phyloP scores from a whole-genome alignment of 2,329 filamentous ascomycete species.

The Stemphylium lycopersici region DNA sequence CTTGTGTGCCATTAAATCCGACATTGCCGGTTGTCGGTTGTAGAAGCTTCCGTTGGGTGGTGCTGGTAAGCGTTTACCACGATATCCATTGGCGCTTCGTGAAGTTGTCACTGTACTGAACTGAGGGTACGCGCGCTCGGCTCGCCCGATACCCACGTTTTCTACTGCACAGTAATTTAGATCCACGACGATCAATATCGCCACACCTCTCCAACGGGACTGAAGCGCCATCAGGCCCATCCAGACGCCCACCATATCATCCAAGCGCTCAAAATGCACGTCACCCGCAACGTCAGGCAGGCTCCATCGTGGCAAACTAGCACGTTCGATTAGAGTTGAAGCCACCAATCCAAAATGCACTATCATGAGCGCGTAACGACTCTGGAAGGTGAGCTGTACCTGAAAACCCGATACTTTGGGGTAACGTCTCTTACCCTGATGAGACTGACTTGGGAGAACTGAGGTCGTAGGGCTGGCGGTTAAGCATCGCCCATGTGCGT shows the following conservation, averaged over 20 bases:
- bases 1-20: not conserved
- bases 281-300: conserved; percentile 4
- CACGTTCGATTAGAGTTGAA: conserved; percentile 36
- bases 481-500: conserved; percentile 24
- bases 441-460: conserved; percentile 7
- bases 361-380: conserved; percentile 28
- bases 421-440: conserved; percentile 4
- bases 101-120: conserved; percentile 11
- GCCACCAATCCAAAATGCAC: conserved; percentile 21
- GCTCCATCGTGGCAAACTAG: conserved; percentile 15
- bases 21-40: not conserved
- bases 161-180: conserved; percentile 11
- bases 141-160: conserved; percentile 10
- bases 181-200: conserved; percentile 5
- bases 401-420: conserved; percentile 28
- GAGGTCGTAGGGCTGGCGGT: conserved; percentile 38
- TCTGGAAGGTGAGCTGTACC: conserved; percentile 21
- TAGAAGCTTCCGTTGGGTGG: not conserved
- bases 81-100: conserved; percentile 7
- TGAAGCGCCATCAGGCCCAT: conserved; percentile 16
- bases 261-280: conserved; percentile 19
- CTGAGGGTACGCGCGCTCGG: conserved; percentile 8
- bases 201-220: conserved; percentile 9
- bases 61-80: not conserved
- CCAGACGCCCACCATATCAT: conserved; percentile 15